Percentiles rank a stretch among this genome's conserved stretches.
Conservation (phyloP, 2,329 filamentous ascomycete species). For the Beauveria sp. region DNA sequence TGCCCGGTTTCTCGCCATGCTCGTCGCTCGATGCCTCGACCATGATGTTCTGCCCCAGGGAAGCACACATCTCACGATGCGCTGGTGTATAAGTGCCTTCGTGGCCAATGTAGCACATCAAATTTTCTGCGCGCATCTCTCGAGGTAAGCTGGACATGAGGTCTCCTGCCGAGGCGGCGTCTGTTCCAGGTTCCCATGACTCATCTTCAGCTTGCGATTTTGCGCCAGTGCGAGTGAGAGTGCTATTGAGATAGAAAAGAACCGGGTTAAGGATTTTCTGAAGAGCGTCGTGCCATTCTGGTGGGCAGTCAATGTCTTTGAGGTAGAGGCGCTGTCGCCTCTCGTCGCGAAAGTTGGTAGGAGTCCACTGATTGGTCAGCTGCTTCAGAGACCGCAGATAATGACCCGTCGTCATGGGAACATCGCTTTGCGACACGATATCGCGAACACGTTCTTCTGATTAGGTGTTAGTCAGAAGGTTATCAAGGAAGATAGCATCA, state of each 20-base stretch:
- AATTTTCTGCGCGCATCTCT: slow-evolving; percentile 85
- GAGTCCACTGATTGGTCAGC: slow-evolving; percentile 74
- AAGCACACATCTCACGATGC: slow-evolving; percentile 96
- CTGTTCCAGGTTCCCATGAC: slow-evolving; percentile 42
- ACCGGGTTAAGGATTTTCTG: slow-evolving; percentile 68
- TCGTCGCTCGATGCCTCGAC: slow-evolving; percentile 74
- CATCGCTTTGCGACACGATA: slow-evolving; percentile 61
- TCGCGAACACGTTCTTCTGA: slow-evolving; percentile 80
- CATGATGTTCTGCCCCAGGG: slow-evolving; percentile 96
- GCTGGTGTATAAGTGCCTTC: slow-evolving; percentile 95
- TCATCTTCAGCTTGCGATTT: slow-evolving; percentile 28
- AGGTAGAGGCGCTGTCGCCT: slow-evolving; percentile 81
- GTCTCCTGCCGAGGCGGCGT: slow-evolving; percentile 70
- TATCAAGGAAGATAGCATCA: neutral
- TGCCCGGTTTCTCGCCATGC: slow-evolving; percentile 72
- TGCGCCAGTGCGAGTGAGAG: slow-evolving; percentile 38
- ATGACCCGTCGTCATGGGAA: slow-evolving; percentile 81
- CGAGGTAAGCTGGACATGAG: slow-evolving; percentile 86
- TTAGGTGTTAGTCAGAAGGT: slow-evolving; percentile 16
- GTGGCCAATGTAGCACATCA: slow-evolving; percentile 98
- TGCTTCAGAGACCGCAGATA: slow-evolving; percentile 83
- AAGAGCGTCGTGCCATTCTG: slow-evolving; percentile 75
- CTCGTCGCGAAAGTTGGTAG: slow-evolving; percentile 68
- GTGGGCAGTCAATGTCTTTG: slow-evolving; percentile 93
- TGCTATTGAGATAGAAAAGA: slow-evolving; percentile 88